Evolutionary conservation across 2,329 filamentous ascomycete genomes (phyloP).

Genomic region (Alternaria sp.): DNA sequence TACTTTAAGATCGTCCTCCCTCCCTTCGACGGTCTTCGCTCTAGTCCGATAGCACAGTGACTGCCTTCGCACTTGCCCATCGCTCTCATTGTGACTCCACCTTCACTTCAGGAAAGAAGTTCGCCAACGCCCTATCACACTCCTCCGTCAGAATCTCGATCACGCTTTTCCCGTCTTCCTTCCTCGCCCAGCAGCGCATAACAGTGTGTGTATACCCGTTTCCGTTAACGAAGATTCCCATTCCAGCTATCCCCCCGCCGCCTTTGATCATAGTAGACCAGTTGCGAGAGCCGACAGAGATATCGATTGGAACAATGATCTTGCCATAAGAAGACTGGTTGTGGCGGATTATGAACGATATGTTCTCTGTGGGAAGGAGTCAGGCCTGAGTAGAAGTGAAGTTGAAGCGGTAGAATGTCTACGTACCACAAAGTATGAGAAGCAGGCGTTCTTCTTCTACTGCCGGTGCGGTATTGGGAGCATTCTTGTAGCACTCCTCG

Average conservation of each 20-base stretch:
- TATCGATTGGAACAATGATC: conserved; percentile 3
- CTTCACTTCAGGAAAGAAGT: conserved; percentile 4
- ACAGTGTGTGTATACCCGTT: conserved; percentile 13
- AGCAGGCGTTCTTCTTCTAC: conserved; percentile 1
- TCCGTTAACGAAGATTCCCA: conserved; percentile 14
- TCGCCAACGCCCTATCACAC: not conserved
- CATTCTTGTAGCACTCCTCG: not conserved
- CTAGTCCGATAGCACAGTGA: not conserved
- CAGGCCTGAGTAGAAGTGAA: not conserved
- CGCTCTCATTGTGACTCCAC: too few relatives aligned
- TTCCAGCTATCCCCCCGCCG: not conserved
- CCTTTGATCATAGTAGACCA: not conserved
- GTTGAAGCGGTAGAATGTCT: too few relatives aligned
- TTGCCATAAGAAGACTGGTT: conserved; percentile 15
- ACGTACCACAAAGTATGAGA: conserved; percentile 8
- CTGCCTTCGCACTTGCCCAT: not conserved
- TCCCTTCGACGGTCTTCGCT: not conserved
- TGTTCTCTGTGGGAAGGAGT: conserved; percentile 5
- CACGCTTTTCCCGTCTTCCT: not conserved
- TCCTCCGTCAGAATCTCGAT: conserved; percentile 7
- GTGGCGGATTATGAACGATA: conserved; percentile 19
- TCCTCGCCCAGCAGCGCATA: not conserved
- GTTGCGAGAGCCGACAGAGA: conserved; percentile 10
- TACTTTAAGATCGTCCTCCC: not conserved
- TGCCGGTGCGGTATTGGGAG: not conserved